These are phyloP conservation scores for Ogataea henricii DNA, from an alignment of 805 yeast species.

Conservation along the genomic window DNA sequence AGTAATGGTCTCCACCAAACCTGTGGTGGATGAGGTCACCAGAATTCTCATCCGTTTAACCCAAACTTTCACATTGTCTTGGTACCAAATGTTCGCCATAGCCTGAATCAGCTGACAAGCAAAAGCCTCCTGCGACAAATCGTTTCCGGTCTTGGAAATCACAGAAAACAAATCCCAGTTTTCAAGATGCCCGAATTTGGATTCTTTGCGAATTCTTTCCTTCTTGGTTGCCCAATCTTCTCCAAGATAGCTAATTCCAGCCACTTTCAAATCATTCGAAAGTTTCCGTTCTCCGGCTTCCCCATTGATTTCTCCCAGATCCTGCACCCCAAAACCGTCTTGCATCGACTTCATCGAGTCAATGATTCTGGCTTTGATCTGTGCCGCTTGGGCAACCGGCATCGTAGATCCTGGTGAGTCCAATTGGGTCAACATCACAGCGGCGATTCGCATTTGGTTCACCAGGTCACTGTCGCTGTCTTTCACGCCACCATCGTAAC, in stretches of 20 bases:
- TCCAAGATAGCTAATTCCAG: conserved; percentile 73
- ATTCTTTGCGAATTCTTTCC: conserved; percentile 73
- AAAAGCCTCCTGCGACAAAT: conserved; percentile 94
- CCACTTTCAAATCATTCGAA: conserved; percentile 88
- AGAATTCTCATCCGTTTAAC: conserved; percentile 90
- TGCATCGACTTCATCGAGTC: conserved; percentile 77
- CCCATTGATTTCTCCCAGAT: conserved; percentile 54
- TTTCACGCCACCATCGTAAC: conserved; percentile 21
- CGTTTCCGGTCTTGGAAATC: conserved; percentile 95
- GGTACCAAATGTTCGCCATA: conserved; percentile 82
- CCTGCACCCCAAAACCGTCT: conserved; percentile 59
- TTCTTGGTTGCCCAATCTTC: conserved; percentile 92
- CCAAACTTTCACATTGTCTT: conserved; percentile 74
- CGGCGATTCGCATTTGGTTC: conserved; percentile 93
- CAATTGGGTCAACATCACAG: conserved; percentile 89
- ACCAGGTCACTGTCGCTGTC: conserved; percentile 58
- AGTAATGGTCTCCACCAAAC: conserved; percentile 93
- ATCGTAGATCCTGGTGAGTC: conserved; percentile 58
- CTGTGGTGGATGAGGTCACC: conserved; percentile 87
- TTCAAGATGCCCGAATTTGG: conserved; percentile 80
- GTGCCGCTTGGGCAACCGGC: conserved; percentile 60
- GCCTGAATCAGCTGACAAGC: conserved; percentile 93
- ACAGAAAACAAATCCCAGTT: conserved; percentile 97
- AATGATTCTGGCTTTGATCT: conserved; percentile 68
- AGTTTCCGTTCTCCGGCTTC: conserved; percentile 89